phyloP scores from a whole-genome alignment of 169 alveolate genomes.

The Eimeria brunetti region DNA sequence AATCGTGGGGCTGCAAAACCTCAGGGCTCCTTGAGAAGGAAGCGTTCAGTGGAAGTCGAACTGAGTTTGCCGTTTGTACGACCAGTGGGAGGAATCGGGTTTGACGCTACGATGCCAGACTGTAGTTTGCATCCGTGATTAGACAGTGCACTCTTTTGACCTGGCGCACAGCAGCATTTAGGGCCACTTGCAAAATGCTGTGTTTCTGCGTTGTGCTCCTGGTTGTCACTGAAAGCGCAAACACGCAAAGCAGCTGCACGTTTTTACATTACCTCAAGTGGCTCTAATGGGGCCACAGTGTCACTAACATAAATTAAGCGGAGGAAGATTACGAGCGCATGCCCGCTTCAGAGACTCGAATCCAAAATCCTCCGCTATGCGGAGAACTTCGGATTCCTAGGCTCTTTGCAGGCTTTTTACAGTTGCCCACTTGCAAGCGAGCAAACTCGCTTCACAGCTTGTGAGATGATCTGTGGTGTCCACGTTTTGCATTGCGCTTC shows the following conservation, averaged over 20 bases:
- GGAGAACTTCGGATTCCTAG: too few relatives aligned
- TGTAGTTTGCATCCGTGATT: too few relatives aligned
- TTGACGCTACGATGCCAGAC: too few relatives aligned
- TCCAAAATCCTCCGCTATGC: neutral
- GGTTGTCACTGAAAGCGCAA: neutral
- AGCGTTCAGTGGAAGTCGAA: neutral
- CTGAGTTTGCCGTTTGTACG: too few relatives aligned
- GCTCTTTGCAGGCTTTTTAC: neutral
- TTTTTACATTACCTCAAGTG: neutral
- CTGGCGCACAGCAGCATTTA: too few relatives aligned
- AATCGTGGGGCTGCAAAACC: neutral
- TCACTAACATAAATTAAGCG: neutral
- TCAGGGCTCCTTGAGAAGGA: neutral
- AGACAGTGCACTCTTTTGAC: too few relatives aligned
- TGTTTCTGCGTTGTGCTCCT: too few relatives aligned
- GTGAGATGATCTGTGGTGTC: neutral
- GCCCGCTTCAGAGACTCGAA: neutral
- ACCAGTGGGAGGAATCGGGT: too few relatives aligned
- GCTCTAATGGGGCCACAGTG: too few relatives aligned
- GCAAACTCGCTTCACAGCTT: neutral
- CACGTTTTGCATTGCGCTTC: neutral
- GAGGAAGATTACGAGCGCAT: neutral
- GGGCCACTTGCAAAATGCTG: too few relatives aligned
- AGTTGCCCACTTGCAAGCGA: neutral
- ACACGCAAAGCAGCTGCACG: neutral